Conservation (phyloP, 768 basidiomycete species). For the Collybia nuda region DNA sequence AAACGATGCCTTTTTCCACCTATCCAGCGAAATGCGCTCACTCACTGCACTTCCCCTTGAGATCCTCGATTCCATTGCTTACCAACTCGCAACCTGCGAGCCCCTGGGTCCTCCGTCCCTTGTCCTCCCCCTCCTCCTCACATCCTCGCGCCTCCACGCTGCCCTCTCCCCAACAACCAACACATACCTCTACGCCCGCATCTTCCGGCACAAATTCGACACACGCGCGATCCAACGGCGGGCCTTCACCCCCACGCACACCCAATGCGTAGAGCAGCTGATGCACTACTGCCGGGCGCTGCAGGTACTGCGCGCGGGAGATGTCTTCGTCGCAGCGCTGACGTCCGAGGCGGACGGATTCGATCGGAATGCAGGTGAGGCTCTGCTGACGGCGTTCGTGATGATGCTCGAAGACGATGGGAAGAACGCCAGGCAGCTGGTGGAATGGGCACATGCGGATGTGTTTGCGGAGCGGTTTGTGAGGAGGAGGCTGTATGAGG, state of each 20-base stretch:
- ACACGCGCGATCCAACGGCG: conserved; percentile 48
- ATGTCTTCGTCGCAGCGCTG: conserved; percentile 12
- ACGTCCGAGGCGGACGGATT: neutral
- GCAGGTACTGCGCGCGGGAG: conserved; percentile 31
- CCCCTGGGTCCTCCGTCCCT: conserved; percentile 46
- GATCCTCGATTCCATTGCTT: conserved; percentile 52
- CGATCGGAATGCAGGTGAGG: conserved; percentile 5
- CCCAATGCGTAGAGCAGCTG: conserved; percentile 35
- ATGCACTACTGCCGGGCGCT: conserved; percentile 34
- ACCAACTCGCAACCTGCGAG: conserved; percentile 39
- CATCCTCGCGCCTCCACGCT: conserved; percentile 38
- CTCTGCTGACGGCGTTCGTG: conserved; percentile 4
- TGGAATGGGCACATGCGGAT: conserved; percentile 40
- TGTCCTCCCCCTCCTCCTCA: conserved; percentile 48
- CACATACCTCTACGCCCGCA: conserved; percentile 45
- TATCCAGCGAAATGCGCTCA: neutral
- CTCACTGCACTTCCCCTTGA: conserved; percentile 31
- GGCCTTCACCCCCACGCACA: conserved; percentile 33
- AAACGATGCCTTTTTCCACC: no score
- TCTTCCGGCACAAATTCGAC: conserved; percentile 63
- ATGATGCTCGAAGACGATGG: conserved; percentile 55
- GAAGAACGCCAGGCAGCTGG: conserved; percentile 45
- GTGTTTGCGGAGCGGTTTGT: conserved; percentile 39
- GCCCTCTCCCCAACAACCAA: conserved; percentile 28
- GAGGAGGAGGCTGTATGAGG: conserved; percentile 38